Conservation (phyloP, 2,329 filamentous ascomycete genomes). For the Pleomassaria siparia region DNA sequence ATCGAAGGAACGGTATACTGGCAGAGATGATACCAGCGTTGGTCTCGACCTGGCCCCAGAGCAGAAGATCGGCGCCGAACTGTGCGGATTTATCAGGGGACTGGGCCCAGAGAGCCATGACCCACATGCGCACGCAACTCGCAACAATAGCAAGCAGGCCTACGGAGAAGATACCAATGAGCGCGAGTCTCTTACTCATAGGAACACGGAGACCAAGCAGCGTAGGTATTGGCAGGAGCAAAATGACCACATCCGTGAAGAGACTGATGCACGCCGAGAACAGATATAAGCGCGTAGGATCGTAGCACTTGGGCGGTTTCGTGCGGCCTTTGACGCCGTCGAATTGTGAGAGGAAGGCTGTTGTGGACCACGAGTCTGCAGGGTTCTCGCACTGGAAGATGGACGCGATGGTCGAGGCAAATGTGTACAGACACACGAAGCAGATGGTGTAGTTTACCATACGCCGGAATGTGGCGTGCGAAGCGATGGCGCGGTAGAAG, state of each 20-base stretch:
- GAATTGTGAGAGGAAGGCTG: constrained; percentile 34
- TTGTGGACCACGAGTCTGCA: constrained; percentile 28
- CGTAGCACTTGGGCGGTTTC: constrained; percentile 29
- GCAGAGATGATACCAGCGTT: constrained; percentile 51
- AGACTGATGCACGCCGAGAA: constrained; percentile 46
- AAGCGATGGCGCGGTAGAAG: constrained; percentile 41
- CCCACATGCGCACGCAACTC: constrained; percentile 40
- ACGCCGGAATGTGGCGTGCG: constrained; percentile 33
- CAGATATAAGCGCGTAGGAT: constrained; percentile 34
- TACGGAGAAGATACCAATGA: constrained; percentile 45
- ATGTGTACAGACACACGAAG: constrained; percentile 34
- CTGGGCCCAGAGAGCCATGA: constrained; percentile 39
- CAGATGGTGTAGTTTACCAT: constrained; percentile 30
- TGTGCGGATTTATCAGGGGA: constrained; percentile 41
- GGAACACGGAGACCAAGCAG: constrained; percentile 52
- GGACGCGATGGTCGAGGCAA: constrained; percentile 29
- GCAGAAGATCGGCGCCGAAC: constrained; percentile 38
- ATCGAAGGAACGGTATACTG: constrained; percentile 48
- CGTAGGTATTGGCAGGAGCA: constrained; percentile 49
- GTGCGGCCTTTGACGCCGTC: constrained; percentile 23
- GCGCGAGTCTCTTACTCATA: constrained; percentile 52
- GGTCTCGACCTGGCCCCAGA: constrained; percentile 53
- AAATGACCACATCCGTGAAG: constrained; percentile 47
- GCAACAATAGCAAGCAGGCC: constrained; percentile 40
- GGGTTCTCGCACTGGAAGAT: constrained; percentile 38